These are phyloP conservation scores for Corylus heterophylla DNA, from an alignment of 306 rosid genomes.

Conservation along the genomic window DNA sequence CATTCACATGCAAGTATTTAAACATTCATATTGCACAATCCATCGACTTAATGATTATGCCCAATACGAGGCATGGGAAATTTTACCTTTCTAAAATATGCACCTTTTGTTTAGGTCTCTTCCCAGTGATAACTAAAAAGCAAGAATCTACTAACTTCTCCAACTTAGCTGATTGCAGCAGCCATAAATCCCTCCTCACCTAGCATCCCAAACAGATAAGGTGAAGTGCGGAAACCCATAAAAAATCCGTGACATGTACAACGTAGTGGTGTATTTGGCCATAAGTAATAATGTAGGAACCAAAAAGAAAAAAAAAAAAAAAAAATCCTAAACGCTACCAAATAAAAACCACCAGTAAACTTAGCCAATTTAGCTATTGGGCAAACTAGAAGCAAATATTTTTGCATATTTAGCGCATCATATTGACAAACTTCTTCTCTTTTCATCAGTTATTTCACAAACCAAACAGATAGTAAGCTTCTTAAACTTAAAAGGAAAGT, in stretches of 20 bases:
- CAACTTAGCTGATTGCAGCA: slow-evolving; percentile 58
- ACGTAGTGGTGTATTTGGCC: neutral
- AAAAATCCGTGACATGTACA: neutral
- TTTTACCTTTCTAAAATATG: slow-evolving; percentile 70
- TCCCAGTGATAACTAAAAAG: slow-evolving; percentile 63
- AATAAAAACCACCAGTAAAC: neutral
- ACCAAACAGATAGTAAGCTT: neutral
- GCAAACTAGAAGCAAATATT: neutral
- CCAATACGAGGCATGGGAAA: neutral
- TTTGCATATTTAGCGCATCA: neutral
- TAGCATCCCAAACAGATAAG: slow-evolving; percentile 25
- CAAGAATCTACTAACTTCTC: slow-evolving; percentile 69
- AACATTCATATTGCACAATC: neutral
- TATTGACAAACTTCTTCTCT: neutral
- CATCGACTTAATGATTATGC: neutral
- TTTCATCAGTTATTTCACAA: neutral
- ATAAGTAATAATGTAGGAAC: neutral
- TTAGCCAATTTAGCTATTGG: slow-evolving; percentile 1
- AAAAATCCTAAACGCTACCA: neutral
- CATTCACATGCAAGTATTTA: neutral
- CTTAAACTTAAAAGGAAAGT: neutral
- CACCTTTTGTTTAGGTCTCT: slow-evolving; percentile 73
- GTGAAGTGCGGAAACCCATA: slow-evolving; percentile 14
- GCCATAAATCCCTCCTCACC: slow-evolving; percentile 82
- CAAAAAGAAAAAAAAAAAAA: neutral